Percentiles rank a stretch among this genome's conserved stretches.
These are phyloP conservation scores for Gelatoporia subvermispora DNA, from an alignment of 768 basidiomycete species.

Conservation along the genomic window DNA sequence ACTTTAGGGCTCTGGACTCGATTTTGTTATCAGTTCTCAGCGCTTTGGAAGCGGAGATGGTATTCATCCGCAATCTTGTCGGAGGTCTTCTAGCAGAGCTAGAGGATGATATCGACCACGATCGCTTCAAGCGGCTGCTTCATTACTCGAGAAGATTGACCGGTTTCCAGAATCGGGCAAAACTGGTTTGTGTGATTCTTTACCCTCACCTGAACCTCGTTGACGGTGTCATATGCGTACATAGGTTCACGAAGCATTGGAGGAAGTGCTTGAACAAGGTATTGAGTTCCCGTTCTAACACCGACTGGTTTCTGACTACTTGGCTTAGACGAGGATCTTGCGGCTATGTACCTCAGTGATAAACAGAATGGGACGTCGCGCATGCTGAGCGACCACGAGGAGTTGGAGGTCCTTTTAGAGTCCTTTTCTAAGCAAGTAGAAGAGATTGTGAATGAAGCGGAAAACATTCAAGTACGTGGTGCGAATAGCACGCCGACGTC, in stretches of 20 bases:
- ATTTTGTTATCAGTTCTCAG: slow-evolving; percentile 87
- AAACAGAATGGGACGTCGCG: slow-evolving; percentile 62
- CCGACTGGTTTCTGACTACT: not conserved
- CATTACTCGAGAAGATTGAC: slow-evolving; percentile 88
- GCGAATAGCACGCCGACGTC: not conserved
- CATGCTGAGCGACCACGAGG: slow-evolving; percentile 80
- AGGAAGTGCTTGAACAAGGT: slow-evolving; percentile 92
- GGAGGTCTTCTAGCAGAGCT: slow-evolving; percentile 87
- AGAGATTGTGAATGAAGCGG: slow-evolving; percentile 91
- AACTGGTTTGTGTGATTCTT: slow-evolving; percentile 46
- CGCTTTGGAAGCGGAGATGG: slow-evolving; percentile 95
- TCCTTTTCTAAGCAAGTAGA: slow-evolving; percentile 95
- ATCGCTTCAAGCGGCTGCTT: slow-evolving; percentile 86
- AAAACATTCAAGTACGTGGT: slow-evolving; percentile 67
- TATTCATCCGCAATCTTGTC: slow-evolving; percentile 86
- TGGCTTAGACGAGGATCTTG: slow-evolving; percentile 80
- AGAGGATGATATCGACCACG: slow-evolving; percentile 93
- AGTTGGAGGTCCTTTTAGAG: slow-evolving; percentile 89
- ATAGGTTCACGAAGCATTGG: slow-evolving; percentile 84
- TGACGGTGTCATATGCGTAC: not conserved
- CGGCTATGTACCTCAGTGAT: slow-evolving; percentile 92
- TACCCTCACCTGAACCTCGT: not conserved
- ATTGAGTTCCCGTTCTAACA: not conserved
- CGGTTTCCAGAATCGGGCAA: slow-evolving; percentile 88
- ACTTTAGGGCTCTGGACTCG: slow-evolving; percentile 80